Evolutionary conservation across 164 flowering plant species (phyloP).

Genomic region (Saururus chinensis): DNA sequence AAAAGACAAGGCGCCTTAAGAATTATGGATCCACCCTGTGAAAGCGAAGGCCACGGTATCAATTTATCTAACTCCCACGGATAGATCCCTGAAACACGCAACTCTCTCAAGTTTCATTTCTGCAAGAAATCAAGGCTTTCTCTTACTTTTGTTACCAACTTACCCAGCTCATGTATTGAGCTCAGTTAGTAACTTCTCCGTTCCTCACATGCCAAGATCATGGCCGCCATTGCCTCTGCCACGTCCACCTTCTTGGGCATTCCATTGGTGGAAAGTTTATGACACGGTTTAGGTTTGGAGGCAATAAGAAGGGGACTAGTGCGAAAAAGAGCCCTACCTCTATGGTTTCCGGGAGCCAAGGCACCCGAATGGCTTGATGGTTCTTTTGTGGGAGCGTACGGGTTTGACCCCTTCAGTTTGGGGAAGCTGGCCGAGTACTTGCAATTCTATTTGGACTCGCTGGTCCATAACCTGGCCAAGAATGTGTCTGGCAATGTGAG

Average conservation of each 20-base stretch:
- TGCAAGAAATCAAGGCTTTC: too few species aligned
- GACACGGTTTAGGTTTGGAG: slow-evolving; percentile 63
- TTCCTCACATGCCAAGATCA: too few species aligned
- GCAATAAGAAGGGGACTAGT: slow-evolving; percentile 13
- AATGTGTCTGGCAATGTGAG: slow-evolving; percentile 59
- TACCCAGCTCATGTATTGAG: too few species aligned
- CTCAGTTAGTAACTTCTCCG: too few species aligned
- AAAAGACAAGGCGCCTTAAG: too few species aligned
- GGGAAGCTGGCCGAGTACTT: slow-evolving; percentile 96
- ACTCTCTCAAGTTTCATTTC: too few species aligned
- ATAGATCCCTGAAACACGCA: too few species aligned
- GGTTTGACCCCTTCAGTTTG: slow-evolving; percentile 93
- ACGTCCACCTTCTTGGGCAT: slow-evolving; percentile 70
- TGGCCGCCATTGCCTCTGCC: slow-evolving; percentile 33
- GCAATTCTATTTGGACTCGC: slow-evolving; percentile 69
- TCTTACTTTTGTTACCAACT: too few species aligned
- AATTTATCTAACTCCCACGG: too few species aligned
- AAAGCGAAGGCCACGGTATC: too few species aligned
- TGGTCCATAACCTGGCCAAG: slow-evolving; percentile 95
- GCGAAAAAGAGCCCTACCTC: slow-evolving; percentile 36
- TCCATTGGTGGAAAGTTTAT: slow-evolving; percentile 32
- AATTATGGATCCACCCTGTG: too few species aligned
- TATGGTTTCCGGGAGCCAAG: slow-evolving; percentile 92
- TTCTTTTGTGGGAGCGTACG: slow-evolving; percentile 75
- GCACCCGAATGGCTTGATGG: slow-evolving; percentile 92